Evolutionary conservation across 257 asterid genomes (phyloP), one percentile per base, ranked within the genome.

Genomic region (Cinchona pubescens): DNA sequence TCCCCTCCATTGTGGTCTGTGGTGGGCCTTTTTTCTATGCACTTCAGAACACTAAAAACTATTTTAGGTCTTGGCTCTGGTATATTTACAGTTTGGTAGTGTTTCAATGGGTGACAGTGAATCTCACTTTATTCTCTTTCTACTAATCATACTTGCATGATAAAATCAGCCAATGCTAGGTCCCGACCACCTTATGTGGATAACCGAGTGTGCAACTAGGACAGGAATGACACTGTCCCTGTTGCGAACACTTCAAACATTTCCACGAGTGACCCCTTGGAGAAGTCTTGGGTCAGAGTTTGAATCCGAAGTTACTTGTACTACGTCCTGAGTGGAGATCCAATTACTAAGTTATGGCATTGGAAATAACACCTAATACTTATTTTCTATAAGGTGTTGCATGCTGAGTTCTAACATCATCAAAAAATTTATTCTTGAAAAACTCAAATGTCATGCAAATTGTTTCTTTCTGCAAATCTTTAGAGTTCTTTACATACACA

Each of bases 151-250:
- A 38, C 27, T 63, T 65, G 60, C 71, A 38, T 61, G 74, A 67
- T 63, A 74, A 72, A 32, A 69, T 81, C 67, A 56, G 48, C 77
- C 72, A 81, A 81, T 45, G 66, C 81, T 49, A 21, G 60, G 65
- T 30, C 74, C 79, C 79, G 40, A 76, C 79, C 83, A 51, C 61
- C 48, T 42, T 65, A 71, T 69, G 74, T 75, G 80, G 75, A 69
- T 40, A 38, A 53, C 65, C 29, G 13, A 62, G 27, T 53, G 78
- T 30, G 71, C 82, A 64, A 78, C 63, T 64, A 18, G 72, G 60
- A 69, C 75, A 49, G 46, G 69, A 56, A 56, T 65, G 46, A 68
- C 68, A 14, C 34, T 34, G 18, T 29, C 30, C 21, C 46, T 32
- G 19, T 65, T 53, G 53, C 25, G 32, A 73, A 68, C 53, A 32